phyloP scores from a whole-genome alignment of 2,329 filamentous ascomycete species.

The Davidsoniella eucalypti region DNA sequence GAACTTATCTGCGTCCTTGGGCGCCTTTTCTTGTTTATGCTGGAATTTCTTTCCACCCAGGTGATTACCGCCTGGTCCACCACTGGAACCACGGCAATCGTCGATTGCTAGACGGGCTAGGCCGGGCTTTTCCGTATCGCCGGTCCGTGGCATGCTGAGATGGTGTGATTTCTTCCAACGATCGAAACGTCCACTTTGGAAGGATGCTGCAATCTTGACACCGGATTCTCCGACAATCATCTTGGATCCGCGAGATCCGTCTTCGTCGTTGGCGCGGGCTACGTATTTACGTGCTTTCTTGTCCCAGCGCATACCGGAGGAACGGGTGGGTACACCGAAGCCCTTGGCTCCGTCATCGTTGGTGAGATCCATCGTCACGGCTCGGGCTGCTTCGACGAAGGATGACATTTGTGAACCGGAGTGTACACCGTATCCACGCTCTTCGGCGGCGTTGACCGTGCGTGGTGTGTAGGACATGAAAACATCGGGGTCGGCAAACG shows the following conservation, averaged over 20 bases:
- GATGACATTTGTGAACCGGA: conserved; percentile 51
- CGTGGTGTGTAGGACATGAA: conserved; percentile 95
- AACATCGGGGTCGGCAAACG: conserved; percentile 70
- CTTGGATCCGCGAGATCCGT: conserved; percentile 56
- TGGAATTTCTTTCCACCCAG: conserved; percentile 41
- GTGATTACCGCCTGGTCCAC: background rate
- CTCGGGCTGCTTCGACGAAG: conserved; percentile 78
- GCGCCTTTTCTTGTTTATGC: conserved; percentile 75
- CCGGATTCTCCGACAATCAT: conserved; percentile 82
- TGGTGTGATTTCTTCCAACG: conserved; percentile 80
- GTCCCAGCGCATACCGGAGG: conserved; percentile 69
- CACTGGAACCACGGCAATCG: conserved; percentile 12
- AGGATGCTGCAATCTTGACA: conserved; percentile 86
- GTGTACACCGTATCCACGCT: conserved; percentile 85
- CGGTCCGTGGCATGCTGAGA: conserved; percentile 61
- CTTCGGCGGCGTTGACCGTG: conserved; percentile 65
- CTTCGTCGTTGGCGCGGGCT: conserved; percentile 77
- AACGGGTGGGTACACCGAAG: conserved; percentile 60
- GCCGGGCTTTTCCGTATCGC: conserved; percentile 52
- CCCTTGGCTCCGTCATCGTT: conserved; percentile 71
- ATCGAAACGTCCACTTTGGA: conserved; percentile 88
- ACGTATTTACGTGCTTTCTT: conserved; percentile 96
- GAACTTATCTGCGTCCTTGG: conserved; percentile 85
- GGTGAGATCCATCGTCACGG: conserved; percentile 78
- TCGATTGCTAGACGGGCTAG: conserved; percentile 15